Percentiles rank a stretch among this genome's conserved stretches.
Evolutionary conservation across 108 stramenopile genomes (phyloP).

Genomic region (Nitzschia sp.): DNA sequence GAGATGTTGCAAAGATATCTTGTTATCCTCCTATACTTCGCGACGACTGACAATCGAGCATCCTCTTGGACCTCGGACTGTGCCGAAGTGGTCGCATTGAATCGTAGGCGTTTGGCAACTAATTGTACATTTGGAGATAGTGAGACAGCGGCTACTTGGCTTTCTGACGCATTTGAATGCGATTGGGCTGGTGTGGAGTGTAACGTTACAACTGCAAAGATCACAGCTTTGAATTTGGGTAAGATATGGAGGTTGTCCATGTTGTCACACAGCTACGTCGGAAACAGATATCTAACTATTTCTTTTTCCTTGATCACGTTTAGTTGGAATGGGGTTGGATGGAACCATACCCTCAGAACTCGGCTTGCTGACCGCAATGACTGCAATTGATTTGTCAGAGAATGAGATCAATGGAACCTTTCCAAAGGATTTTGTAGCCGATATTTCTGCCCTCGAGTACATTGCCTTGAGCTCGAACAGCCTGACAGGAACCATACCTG

Average conservation of each 20-base stretch:
- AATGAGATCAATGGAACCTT: not conserved
- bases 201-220: not conserved
- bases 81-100: not conserved
- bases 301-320: too few species aligned
- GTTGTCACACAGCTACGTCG: too few species aligned
- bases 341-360: not conserved
- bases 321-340: not conserved
- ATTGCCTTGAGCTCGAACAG: not conserved
- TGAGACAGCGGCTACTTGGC: slow-evolving; percentile 6
- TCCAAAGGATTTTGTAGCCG: not conserved
- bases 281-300: too few species aligned
- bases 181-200: slow-evolving; percentile 28
- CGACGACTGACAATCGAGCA: not conserved
- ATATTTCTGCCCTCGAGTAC: not conserved
- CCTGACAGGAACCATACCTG: not conserved
- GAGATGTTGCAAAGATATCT: slow-evolving; percentile 12
- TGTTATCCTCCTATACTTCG: slow-evolving; percentile 7
- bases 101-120: not conserved
- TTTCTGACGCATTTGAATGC: slow-evolving; percentile 15
- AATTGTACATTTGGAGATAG: not conserved
- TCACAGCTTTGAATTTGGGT: not conserved
- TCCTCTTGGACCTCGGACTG: not conserved
- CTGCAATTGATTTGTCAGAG: not conserved
- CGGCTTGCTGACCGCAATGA: not conserved
- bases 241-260: not conserved